Conservation (phyloP, 352 stramenopile genomes). For the Hyaloperonospora brassicae region DNA sequence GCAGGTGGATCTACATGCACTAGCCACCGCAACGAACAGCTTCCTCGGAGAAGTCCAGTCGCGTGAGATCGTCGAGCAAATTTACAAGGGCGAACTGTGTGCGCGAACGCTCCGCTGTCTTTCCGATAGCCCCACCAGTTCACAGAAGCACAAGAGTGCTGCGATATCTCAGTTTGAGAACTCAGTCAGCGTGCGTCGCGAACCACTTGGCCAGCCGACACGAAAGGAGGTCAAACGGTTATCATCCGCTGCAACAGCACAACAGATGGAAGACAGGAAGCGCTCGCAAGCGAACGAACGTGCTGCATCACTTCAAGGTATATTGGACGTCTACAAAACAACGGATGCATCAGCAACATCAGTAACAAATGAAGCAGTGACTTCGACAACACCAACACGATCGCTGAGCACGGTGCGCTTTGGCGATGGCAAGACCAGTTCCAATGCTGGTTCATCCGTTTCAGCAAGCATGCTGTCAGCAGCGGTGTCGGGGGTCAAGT, state of each 20-base stretch:
- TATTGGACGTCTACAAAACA: slow-evolving; percentile 19
- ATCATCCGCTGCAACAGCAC: slow-evolving; percentile 6
- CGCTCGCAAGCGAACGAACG: slow-evolving; percentile 19
- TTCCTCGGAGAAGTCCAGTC: slow-evolving; percentile 37
- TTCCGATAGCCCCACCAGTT: slow-evolving; percentile 5
- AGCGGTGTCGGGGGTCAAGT: slow-evolving; percentile 10
- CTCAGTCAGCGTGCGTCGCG: background rate
- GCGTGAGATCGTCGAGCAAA: slow-evolving; percentile 32
- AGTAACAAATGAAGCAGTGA: slow-evolving; percentile 2
- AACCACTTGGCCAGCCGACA: slow-evolving; percentile 1
- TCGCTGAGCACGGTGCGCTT: background rate
- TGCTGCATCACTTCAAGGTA: slow-evolving; percentile 16
- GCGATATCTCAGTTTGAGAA: background rate
- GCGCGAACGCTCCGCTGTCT: slow-evolving; percentile 29
- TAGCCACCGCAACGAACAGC: slow-evolving; percentile 22
- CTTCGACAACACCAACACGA: slow-evolving; percentile 5
- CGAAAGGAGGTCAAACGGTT: slow-evolving; percentile 7
- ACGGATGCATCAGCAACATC: slow-evolving; percentile 1
- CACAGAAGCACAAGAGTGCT: slow-evolving; percentile 5
- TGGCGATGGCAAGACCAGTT: slow-evolving; percentile 18
- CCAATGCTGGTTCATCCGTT: background rate
- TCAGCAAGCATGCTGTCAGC: slow-evolving; percentile 9
- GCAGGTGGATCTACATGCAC: slow-evolving; percentile 27
- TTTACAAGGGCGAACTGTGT: slow-evolving; percentile 40
- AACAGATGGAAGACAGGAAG: slow-evolving; percentile 22